These are phyloP conservation scores for Nakazawaea wickerhamii DNA, from an alignment of 805 yeast species.

Conservation along the genomic window DNA sequence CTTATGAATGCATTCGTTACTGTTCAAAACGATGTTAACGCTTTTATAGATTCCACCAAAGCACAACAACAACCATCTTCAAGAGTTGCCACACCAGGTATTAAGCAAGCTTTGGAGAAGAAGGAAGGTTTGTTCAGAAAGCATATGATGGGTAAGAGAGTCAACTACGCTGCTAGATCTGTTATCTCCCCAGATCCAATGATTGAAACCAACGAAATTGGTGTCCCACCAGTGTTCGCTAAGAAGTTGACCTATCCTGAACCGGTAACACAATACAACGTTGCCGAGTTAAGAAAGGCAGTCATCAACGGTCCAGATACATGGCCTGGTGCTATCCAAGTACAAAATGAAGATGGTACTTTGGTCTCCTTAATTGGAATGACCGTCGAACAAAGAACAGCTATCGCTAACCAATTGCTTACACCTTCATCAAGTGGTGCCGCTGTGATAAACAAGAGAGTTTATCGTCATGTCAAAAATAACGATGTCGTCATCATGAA, in stretches of 20 bases:
- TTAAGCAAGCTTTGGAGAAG: conserved; percentile 95
- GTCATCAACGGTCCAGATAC: conserved; percentile 95
- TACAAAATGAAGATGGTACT: conserved; percentile 93
- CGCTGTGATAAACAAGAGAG: conserved; percentile 82
- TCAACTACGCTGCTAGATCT: conserved; percentile 97
- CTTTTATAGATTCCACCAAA: conserved; percentile 87
- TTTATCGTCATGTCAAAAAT: conserved; percentile 88
- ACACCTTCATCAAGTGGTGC: conserved; percentile 69
- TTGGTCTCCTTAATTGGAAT: conserved; percentile 77
- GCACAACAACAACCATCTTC: conserved; percentile 64
- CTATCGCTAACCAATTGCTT: conserved; percentile 87
- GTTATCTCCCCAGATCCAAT: conserved; percentile 99
- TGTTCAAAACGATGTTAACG: conserved; percentile 91
- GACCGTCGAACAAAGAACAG: conserved; percentile 91
- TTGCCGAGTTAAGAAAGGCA: conserved; percentile 85
- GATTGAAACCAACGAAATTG: conserved; percentile 95
- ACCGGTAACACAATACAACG: conserved; percentile 91
- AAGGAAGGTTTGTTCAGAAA: conserved; percentile 98
- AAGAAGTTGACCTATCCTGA: conserved; percentile 94
- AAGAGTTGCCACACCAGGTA: conserved; percentile 83
- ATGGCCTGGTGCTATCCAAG: conserved; percentile 98
- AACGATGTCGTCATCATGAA: conserved; percentile 96
- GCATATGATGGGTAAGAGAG: conserved; percentile 99
- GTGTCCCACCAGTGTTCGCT: conserved; percentile 98
- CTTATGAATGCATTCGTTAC: conserved; percentile 95